Conservation (phyloP, 352 stramenopile species). For the Globisporangium lucens region DNA sequence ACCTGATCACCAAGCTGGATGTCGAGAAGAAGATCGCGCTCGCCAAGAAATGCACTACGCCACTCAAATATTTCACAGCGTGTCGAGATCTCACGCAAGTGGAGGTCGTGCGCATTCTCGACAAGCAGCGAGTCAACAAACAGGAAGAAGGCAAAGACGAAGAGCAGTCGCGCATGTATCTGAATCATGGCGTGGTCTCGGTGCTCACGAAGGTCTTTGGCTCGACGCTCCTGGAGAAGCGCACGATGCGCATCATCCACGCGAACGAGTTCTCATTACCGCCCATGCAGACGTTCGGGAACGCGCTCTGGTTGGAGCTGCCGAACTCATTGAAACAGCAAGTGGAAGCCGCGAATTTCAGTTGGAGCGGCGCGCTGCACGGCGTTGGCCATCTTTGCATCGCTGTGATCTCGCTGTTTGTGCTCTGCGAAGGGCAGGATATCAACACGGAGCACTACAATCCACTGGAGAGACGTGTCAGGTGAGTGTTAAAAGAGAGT, state of each 20-base stretch:
- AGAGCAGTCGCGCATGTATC: conserved; percentile 18
- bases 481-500: not conserved
- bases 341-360: conserved; percentile 31
- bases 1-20: conserved; percentile 88
- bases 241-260: conserved; percentile 69
- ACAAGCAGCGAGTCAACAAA: conserved; percentile 1
- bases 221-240: conserved; percentile 83
- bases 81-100: conserved; percentile 87
- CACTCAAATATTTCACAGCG: conserved; percentile 87
- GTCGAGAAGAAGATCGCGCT: conserved; percentile 61
- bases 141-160: not conserved
- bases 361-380: conserved; percentile 61
- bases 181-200: conserved; percentile 73
- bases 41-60: conserved; percentile 48
- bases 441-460: conserved; percentile 86
- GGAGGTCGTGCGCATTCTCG: conserved; percentile 75
- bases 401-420: conserved; percentile 91
- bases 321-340: conserved; percentile 40
- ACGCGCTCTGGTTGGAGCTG: conserved; percentile 95
- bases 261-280: conserved; percentile 93
- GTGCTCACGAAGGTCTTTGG: conserved; percentile 82
- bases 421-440: conserved; percentile 86
- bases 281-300: conserved; percentile 93
- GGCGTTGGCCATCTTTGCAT: conserved; percentile 91
- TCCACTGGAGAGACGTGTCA: conserved; percentile 52